A percentile compares a stretch with the other conserved stretches of the same genome.
Evolutionary conservation across 305 asterid genomes (phyloP).

Genomic region (Stenogyne calaminthoides): DNA sequence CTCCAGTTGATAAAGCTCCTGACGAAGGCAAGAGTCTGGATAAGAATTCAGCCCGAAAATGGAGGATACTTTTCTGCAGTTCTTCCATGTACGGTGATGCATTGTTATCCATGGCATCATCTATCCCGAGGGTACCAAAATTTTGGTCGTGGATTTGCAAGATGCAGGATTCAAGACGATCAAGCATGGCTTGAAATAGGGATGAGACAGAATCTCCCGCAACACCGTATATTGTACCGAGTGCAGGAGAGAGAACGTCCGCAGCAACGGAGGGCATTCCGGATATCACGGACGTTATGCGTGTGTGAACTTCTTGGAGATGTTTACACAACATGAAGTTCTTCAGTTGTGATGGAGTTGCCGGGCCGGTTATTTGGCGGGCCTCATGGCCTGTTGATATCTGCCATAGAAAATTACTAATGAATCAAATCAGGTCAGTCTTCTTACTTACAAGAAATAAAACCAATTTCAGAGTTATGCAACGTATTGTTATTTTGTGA

Average conservation of each 20-base stretch:
- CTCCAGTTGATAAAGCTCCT: slow-evolving; percentile 45
- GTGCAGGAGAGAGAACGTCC: slow-evolving; percentile 79
- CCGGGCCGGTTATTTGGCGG: slow-evolving; percentile 87
- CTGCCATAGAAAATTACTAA: slow-evolving; percentile 40
- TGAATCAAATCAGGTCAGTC: neutral
- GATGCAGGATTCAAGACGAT: slow-evolving; percentile 83
- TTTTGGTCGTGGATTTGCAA: slow-evolving; percentile 88
- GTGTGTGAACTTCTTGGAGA: slow-evolving; percentile 86
- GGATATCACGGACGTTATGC: slow-evolving; percentile 60
- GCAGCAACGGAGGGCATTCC: slow-evolving; percentile 73
- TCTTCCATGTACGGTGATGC: slow-evolving; percentile 97
- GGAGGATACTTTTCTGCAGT: slow-evolving; percentile 73
- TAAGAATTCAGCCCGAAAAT: slow-evolving; percentile 78
- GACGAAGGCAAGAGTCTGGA: slow-evolving; percentile 81
- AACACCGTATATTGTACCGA: slow-evolving; percentile 77
- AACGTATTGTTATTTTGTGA: neutral
- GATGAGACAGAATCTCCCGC: slow-evolving; percentile 95
- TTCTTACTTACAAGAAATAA: neutral
- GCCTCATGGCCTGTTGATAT: slow-evolving; percentile 97
- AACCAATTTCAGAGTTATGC: neutral
- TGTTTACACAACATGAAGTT: slow-evolving; percentile 85
- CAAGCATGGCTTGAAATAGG: slow-evolving; percentile 90
- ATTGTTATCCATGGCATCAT: slow-evolving; percentile 76
- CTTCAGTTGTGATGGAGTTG: slow-evolving; percentile 81
- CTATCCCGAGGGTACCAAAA: slow-evolving; percentile 73